phyloP scores from a whole-genome alignment of 83 land plant species.

The Picea engelmannii region DNA sequence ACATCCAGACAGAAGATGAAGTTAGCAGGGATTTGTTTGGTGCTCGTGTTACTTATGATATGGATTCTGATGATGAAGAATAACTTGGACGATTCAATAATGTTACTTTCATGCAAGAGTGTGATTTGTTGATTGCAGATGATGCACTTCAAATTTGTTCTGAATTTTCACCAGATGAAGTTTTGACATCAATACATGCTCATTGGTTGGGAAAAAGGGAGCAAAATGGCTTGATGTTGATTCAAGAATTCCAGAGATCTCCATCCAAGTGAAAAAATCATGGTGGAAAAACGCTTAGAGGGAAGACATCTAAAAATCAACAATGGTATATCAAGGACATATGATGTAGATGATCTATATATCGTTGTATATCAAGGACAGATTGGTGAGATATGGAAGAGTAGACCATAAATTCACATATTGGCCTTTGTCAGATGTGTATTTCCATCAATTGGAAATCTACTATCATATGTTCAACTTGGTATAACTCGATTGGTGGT shows the following conservation, averaged over 20 bases:
- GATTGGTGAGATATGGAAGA: no score
- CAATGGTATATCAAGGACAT: no score
- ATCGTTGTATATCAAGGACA: no score
- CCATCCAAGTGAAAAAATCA: background rate
- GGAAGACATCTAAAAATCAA: background rate
- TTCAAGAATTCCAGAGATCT: constrained; percentile 1
- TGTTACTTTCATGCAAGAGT: constrained; percentile 17
- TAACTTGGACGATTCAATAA: constrained; percentile 46
- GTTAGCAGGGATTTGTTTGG: constrained; percentile 40
- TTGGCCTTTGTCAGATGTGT: no score
- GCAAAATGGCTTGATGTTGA: constrained; percentile 20
- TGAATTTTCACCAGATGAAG: constrained; percentile 26
- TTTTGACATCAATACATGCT: constrained; percentile 28
- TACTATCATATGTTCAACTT: no score
- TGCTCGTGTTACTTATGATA: constrained; percentile 43
- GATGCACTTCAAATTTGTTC: constrained; percentile 19
- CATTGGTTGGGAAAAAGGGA: constrained; percentile 58
- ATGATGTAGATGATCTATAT: no score
- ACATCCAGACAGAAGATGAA: constrained; percentile 47
- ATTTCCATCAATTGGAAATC: no score
- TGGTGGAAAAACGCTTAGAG: background rate
- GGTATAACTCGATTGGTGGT: no score
- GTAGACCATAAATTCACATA: no score
- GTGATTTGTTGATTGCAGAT: constrained; percentile 18
- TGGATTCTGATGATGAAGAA: constrained; percentile 71